phyloP scores from a whole-genome alignment of 169 alveolate species.

The Plasmodium blacklocki region DNA sequence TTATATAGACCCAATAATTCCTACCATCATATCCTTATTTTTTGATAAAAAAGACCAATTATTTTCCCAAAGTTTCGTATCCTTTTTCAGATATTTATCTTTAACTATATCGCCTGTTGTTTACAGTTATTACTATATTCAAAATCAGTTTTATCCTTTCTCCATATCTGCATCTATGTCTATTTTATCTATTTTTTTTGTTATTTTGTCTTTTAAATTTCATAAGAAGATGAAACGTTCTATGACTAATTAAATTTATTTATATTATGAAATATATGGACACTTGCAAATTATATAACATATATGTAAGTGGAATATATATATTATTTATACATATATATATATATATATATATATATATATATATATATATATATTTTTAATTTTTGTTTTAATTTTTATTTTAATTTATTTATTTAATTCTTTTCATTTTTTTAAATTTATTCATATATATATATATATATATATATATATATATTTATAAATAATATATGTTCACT shows the following conservation, averaged over 20 bases:
- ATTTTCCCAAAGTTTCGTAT: constrained; percentile 76
- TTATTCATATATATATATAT: too few species aligned
- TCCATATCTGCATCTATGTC: constrained; percentile 73
- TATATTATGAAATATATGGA: neutral
- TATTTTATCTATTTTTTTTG: constrained; percentile 72
- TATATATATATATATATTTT: constrained; percentile 6
- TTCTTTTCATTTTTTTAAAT: neutral
- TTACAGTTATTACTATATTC: constrained; percentile 74
- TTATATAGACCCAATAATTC: constrained; percentile 75
- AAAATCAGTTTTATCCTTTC: constrained; percentile 70
- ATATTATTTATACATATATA: neutral
- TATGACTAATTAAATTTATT: constrained; percentile 6
- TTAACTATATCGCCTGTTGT: constrained; percentile 70
- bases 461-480: too few species aligned
- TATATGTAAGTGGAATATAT: neutral
- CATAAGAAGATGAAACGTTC: constrained; percentile 59
- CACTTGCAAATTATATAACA: too few species aligned
- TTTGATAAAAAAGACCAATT: constrained; percentile 72
- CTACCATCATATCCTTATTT: constrained; percentile 74
- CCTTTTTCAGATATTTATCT: constrained; percentile 76
- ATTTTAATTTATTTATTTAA: neutral
- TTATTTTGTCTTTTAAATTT: constrained; percentile 46
- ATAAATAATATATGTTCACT: too few species aligned
- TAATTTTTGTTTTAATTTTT: neutral
- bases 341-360: constrained; percentile 4